These are phyloP conservation scores for Cupressus sempervirens DNA, from an alignment of 75 land plant genomes.

Conservation along the genomic window DNA sequence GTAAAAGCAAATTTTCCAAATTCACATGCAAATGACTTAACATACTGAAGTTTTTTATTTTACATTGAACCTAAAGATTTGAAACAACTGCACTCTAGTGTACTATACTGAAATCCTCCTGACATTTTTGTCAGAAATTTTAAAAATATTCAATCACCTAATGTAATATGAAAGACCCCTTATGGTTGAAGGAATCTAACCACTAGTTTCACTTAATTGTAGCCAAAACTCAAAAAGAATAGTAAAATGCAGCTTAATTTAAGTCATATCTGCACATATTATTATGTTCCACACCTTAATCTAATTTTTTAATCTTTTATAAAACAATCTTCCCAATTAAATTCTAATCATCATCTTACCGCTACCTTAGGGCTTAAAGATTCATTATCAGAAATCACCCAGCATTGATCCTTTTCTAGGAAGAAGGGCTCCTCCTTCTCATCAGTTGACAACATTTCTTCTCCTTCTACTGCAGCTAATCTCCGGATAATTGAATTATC, in stretches of 20 bases:
- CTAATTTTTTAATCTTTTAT: not conserved
- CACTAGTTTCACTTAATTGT: not conserved
- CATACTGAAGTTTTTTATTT: not conserved
- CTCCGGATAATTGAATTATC: conserved; percentile 70
- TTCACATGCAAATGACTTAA: not conserved
- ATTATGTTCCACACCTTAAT: not conserved
- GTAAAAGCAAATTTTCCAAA: not conserved
- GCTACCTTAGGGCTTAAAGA: conserved; percentile 78
- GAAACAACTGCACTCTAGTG: not conserved
- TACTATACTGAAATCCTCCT: not conserved
- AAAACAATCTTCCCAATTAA: not conserved
- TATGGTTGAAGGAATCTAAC: not conserved
- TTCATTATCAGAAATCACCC: conserved; percentile 88
- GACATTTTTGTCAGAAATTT: not conserved
- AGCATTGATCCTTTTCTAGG: conserved; percentile 77
- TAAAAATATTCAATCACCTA: not conserved
- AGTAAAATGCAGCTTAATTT: not conserved
- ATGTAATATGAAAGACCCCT: not conserved
- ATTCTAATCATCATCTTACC: conserved; percentile 2
- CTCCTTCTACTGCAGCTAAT: conserved; percentile 92
- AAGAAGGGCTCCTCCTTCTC: conserved; percentile 76
- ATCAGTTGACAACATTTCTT: conserved; percentile 87
- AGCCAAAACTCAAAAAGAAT: not conserved
- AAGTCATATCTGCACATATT: not conserved
- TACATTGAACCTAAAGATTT: not conserved